Evolutionary conservation across 805 yeast genomes (phyloP).

Genomic region (Wickerhamiella australiensis): DNA sequence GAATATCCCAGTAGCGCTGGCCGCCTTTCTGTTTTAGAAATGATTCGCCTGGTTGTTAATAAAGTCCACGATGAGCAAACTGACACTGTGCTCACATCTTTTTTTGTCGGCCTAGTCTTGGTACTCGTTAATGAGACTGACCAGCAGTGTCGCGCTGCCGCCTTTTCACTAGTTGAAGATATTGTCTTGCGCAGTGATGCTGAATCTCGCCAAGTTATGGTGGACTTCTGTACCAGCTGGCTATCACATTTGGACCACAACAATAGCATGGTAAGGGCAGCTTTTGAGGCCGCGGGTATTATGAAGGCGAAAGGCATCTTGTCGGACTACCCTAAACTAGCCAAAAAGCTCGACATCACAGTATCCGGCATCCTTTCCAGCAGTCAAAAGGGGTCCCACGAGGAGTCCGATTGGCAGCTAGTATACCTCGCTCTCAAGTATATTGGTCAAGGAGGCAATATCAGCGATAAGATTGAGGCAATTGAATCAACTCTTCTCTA

Average conservation of each 20-base stretch:
- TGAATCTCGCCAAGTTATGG: conserved; percentile 12
- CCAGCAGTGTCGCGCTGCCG: conserved; percentile 72
- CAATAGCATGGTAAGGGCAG: conserved; percentile 20
- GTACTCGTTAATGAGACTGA: conserved; percentile 68
- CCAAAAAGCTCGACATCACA: conserved; percentile 4
- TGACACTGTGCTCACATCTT: conserved; percentile 41
- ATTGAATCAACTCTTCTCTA: conserved; percentile 49
- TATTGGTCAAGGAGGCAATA: conserved; percentile 29
- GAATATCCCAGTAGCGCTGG: conserved; percentile 79
- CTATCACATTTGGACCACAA: conserved; percentile 13
- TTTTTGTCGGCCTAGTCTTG: conserved; percentile 72
- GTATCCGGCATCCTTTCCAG: conserved; percentile 4
- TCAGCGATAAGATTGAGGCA: conserved; percentile 29
- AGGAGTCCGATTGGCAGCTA: conserved; percentile 59
- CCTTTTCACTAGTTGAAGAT: conserved; percentile 43
- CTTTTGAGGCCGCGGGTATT: conserved; percentile 18
- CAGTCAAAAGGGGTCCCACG: conserved; percentile 27
- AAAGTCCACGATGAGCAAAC: conserved; percentile 45
- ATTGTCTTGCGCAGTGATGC: conserved; percentile 22
- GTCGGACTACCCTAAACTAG: conserved; percentile 6
- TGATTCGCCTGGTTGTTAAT: conserved; percentile 55
- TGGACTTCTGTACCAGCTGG: conserved; percentile 17
- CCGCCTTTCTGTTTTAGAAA: conserved; percentile 80
- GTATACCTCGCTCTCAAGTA: conserved; percentile 50
- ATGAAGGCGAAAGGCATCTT: conserved; percentile 9